Percentiles rank a stretch among this genome's conserved stretches.
phyloP scores from a whole-genome alignment of 805 yeast genomes.

The Metschnikowia orientalis region DNA sequence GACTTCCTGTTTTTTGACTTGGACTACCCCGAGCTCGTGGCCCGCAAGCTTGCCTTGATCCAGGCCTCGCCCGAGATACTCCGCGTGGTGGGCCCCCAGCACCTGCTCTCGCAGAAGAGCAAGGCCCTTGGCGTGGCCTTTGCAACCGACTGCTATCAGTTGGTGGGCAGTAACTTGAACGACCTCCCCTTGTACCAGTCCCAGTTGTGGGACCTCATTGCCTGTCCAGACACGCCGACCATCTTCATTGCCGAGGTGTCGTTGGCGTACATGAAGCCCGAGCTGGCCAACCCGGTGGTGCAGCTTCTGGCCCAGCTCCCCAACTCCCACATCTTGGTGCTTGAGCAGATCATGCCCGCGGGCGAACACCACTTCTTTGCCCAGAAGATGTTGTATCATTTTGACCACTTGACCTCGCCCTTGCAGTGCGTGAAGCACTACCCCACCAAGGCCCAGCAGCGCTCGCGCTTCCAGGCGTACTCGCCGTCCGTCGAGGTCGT shows the following conservation, averaged over 20 bases:
- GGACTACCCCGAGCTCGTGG: slow-evolving; percentile 69
- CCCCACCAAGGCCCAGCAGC: slow-evolving; percentile 48
- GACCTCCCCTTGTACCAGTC: slow-evolving; percentile 35
- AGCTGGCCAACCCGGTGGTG: slow-evolving; percentile 60
- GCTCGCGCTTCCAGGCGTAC: slow-evolving; percentile 46
- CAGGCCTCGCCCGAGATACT: slow-evolving; percentile 42
- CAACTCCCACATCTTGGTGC: slow-evolving; percentile 55
- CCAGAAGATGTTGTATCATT: slow-evolving; percentile 69
- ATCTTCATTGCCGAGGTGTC: slow-evolving; percentile 81
- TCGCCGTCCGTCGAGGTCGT: slow-evolving; percentile 47
- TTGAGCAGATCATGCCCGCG: slow-evolving; percentile 70
- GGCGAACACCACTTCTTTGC: slow-evolving; percentile 66
- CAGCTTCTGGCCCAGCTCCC: slow-evolving; percentile 42
- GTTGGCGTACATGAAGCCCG: slow-evolving; percentile 70
- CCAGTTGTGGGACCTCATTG: slow-evolving; percentile 24
- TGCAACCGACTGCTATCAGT: slow-evolving; percentile 36
- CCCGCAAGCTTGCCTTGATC: slow-evolving; percentile 52
- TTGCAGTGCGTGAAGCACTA: slow-evolving; percentile 59
- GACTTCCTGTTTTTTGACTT: slow-evolving; percentile 56
- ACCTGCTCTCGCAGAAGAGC: slow-evolving; percentile 1
- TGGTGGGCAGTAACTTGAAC: slow-evolving; percentile 66
- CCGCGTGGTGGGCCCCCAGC: slow-evolving; percentile 38
- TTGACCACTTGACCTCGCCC: slow-evolving; percentile 61
- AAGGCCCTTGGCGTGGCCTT: slow-evolving; percentile 19
- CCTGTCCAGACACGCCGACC: slow-evolving; percentile 36